A percentile compares a stretch with the other conserved stretches of the same genome.
phyloP scores from a whole-genome alignment of 2,329 filamentous ascomycete species.

The Escovopsis sp. region DNA sequence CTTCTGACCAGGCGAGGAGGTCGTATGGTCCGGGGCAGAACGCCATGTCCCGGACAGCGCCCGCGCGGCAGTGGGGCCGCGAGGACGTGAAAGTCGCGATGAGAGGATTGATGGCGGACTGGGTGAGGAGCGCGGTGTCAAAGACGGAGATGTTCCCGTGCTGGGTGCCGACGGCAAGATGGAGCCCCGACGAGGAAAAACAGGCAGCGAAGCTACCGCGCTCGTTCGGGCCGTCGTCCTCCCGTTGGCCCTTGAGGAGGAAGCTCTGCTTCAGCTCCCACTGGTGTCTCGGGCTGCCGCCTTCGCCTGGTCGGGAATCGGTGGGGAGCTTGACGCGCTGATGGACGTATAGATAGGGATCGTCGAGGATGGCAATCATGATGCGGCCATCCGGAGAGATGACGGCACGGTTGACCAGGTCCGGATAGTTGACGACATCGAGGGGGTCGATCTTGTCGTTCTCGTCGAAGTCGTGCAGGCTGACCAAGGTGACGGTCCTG shows the following conservation, averaged over 20 bases:
- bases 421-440: constrained; percentile 58
- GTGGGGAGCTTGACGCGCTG: constrained; percentile 31
- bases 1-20: constrained; percentile 86
- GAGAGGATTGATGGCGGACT: constrained; percentile 41
- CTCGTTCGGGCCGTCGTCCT: constrained; percentile 38
- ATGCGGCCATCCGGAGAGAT: constrained; percentile 78
- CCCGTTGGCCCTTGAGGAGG: constrained; percentile 42
- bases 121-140: constrained; percentile 36
- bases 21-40: constrained; percentile 87
- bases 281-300: constrained; percentile 21
- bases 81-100: constrained; percentile 68
- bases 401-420: constrained; percentile 86
- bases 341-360: constrained; percentile 76
- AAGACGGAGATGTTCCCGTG: constrained; percentile 69
- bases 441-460: constrained; percentile 39
- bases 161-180: constrained; percentile 66
- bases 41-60: constrained; percentile 78
- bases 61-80: constrained; percentile 51
- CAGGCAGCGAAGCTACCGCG: constrained; percentile 64
- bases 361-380: constrained; percentile 75
- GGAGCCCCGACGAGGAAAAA: constrained; percentile 57
- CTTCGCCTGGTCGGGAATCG: constrained; percentile 6
- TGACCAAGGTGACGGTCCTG: constrained; percentile 72
- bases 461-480: constrained; percentile 44
- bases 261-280: constrained; percentile 40